phyloP scores from a whole-genome alignment of 2,329 filamentous ascomycete species.

The Metarhizium sp. region DNA sequence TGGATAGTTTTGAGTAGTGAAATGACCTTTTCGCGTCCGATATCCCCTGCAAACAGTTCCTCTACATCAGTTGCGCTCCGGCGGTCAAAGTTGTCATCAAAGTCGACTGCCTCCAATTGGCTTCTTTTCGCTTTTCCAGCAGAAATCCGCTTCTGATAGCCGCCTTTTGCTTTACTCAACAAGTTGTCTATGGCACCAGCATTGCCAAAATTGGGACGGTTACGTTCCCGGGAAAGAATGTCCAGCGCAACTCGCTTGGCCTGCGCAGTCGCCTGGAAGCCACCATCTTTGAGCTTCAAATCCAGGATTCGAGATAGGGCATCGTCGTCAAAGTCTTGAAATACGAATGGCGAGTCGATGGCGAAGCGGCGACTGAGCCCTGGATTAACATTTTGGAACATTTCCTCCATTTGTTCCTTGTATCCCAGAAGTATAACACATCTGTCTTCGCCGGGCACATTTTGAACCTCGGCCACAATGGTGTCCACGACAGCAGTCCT shows the following conservation, averaged over 20 bases:
- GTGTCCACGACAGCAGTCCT: conserved; percentile 62
- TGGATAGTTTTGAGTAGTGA: conserved; percentile 45
- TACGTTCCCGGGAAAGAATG: conserved; percentile 50
- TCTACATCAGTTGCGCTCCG: conserved; percentile 34
- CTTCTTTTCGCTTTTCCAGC: conserved; percentile 30
- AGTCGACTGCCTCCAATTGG: conserved; percentile 66
- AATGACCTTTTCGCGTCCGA: conserved; percentile 50
- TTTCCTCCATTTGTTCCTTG: conserved; percentile 56
- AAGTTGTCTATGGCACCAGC: conserved; percentile 64
- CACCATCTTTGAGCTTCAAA: conserved; percentile 50
- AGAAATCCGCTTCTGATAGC: conserved; percentile 20
- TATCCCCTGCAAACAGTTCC: conserved; percentile 45
- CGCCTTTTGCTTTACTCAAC: conserved; percentile 44
- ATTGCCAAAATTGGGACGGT: conserved; percentile 64
- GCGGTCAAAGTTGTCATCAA: conserved; percentile 56
- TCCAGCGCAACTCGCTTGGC: conserved; percentile 48
- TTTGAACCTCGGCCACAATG: conserved; percentile 65
- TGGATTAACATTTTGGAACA: conserved; percentile 68
- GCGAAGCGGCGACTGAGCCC: conserved; percentile 60
- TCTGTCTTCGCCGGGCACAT: conserved; percentile 58
- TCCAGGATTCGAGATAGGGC: conserved; percentile 52
- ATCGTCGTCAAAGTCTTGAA: conserved; percentile 55
- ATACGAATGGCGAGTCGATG: conserved; percentile 51
- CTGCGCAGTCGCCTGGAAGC: conserved; percentile 39
- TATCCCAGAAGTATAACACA: conserved; percentile 67